Evolutionary conservation across 371 early-diverging fungal species (phyloP), one percentile per base, ranked within the genome.

Genomic region (Mortierella polycephala): DNA sequence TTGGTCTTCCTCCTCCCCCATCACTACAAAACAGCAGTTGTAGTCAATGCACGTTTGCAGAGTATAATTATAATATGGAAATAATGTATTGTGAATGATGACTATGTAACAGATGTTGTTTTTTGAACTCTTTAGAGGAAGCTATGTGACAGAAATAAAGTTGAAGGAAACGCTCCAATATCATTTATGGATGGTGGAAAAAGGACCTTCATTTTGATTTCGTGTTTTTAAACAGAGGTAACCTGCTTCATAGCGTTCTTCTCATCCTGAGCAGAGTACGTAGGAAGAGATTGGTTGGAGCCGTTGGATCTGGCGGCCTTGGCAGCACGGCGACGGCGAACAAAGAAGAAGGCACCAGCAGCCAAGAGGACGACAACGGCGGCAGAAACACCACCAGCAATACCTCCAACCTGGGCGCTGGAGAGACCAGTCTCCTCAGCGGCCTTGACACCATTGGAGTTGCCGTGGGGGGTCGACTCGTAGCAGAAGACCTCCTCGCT

Each of bases 321-420:
- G 57, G 73, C 79, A 41, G 69, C 66, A 14, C 72, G 75, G 49
- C 75, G 75, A 50, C 69, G 72, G 20, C 71, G 71, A 53, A 76
- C 57, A 18, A 76, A 5, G 71, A 76, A 67, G 72, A 67, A 77
- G 56, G 66, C 79, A 62, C 73, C 79, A 21, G 49, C 69, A 49
- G 73, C 73, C 5, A 57, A 30, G 42, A 69, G 52, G 44, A 66
- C 55, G 18, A 79, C 55, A 10, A 79, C 79, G 13, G 79, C 79
- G n/a, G 63, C 73, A 12, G 73, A 72, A 57, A 79, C 79, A 69
- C 79, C 79, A 50, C 79, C 79, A 21, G 79, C 79, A 37, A 79
- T 79, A 57, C 73, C 79, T 21, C 79, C 79, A 30, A 79, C 37
- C 69, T 79, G 73, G 23, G 73, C 37, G 41, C 65, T n/a, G 18